These are phyloP conservation scores for Hypoxylon lenormandii DNA, from an alignment of 495 filamentous ascomycete genomes.

Conservation along the genomic window DNA sequence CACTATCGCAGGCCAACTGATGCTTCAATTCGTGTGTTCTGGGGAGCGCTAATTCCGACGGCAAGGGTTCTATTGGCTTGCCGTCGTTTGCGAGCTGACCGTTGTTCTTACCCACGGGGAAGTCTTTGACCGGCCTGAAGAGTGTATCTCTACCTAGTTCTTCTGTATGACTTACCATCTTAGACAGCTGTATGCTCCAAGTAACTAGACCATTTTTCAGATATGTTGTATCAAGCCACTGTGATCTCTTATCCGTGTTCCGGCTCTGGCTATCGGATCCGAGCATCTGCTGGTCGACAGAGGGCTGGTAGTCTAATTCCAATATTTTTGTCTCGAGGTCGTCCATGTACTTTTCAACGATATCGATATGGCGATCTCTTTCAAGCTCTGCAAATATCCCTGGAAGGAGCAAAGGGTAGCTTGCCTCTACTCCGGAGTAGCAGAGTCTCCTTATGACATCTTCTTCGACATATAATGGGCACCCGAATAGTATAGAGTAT, in stretches of 20 bases:
- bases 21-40: too few relatives aligned
- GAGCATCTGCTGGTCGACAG: conserved; percentile 4
- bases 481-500: conserved; percentile 50
- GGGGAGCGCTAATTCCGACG: too few relatives aligned
- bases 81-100: too few relatives aligned
- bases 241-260: conserved; percentile 37
- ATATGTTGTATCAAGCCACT: conserved; percentile 47
- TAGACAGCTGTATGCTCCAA: conserved; percentile 45
- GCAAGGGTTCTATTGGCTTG: too few relatives aligned
- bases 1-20: too few relatives aligned
- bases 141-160: conserved; percentile 32
- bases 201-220: conserved; percentile 42
- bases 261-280: conserved; percentile 9
- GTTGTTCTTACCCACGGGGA: too few relatives aligned
- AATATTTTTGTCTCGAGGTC: conserved; percentile 45
- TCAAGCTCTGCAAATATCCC: conserved; percentile 52
- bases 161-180: conserved; percentile 38
- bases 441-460: conserved; percentile 38
- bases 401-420: conserved; percentile 47
- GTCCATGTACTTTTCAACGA: conserved; percentile 44
- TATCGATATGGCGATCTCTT: conserved; percentile 30
- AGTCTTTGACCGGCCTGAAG: neutral
- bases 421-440: conserved; percentile 25
- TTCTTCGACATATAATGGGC: conserved; percentile 26
- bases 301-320: conserved; percentile 31